A percentile compares a stretch with the other conserved stretches of the same genome.
phyloP scores from a whole-genome alignment of 2,329 filamentous ascomycete species.

The Cadophora sp. region DNA sequence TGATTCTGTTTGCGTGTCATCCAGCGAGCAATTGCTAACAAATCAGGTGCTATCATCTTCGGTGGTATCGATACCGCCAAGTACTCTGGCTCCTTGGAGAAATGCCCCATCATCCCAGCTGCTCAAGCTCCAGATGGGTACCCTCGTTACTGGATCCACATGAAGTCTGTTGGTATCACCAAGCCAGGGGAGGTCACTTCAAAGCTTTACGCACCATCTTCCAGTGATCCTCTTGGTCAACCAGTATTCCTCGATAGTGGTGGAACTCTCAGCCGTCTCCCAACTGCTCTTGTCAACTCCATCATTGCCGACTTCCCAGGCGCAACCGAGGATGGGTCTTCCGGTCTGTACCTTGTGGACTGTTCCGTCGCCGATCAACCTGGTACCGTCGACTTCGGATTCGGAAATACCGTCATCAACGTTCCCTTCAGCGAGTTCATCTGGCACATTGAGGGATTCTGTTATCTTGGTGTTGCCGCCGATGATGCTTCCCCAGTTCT shows the following conservation, averaged over 20 bases:
- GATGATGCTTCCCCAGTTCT: conserved; percentile 20
- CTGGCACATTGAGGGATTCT: conserved; percentile 23
- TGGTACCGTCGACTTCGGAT: conserved; percentile 30
- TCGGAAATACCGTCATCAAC: conserved; percentile 29
- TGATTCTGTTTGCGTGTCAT: neutral
- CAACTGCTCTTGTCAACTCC: conserved; percentile 23
- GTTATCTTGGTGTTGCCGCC: conserved; percentile 24
- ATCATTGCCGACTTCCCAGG: conserved; percentile 30
- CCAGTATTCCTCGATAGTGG: conserved; percentile 31
- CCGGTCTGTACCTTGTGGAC: conserved; percentile 24
- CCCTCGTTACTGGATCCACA: conserved; percentile 31
- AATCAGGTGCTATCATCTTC: conserved; percentile 27
- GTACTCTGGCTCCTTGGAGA: conserved; percentile 26
- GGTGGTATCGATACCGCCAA: conserved; percentile 29
- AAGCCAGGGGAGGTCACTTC: conserved; percentile 24
- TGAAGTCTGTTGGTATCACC: conserved; percentile 32
- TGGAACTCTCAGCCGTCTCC: conserved; percentile 29
- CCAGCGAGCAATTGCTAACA: neutral
- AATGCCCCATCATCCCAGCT: conserved; percentile 31
- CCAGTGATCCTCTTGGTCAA: conserved; percentile 17
- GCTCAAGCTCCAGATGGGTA: conserved; percentile 22
- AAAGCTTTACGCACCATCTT: conserved; percentile 17
- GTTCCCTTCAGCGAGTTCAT: conserved; percentile 32
- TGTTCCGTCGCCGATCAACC: conserved; percentile 15
- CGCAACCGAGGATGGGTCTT: conserved; percentile 18